Evolutionary conservation across 2,329 filamentous ascomycete genomes (phyloP), one percentile per base, ranked within the genome.

Genomic region (Dactylellina haptotyla): DNA sequence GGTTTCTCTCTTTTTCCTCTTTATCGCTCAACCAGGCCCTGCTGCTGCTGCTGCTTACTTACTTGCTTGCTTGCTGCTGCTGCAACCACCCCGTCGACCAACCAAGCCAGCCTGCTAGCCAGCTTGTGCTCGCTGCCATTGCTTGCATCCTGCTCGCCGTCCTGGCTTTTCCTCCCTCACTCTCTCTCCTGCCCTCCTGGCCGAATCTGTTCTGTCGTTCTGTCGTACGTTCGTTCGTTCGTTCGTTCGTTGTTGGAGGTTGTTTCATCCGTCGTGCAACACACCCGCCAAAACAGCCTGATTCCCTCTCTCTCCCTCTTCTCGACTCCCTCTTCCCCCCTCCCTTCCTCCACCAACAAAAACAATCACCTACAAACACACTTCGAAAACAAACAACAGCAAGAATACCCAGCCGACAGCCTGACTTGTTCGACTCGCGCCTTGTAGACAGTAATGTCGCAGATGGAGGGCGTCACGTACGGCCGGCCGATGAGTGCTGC

Each of bases 401-500:
- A 30, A 28, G 57, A 26, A 25, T 16, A 25, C 18, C 26, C 14
- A 14, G 12, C 18, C 26, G 32, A 39, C 51, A 53, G 2, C n/a
- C 45, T n/a, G n/a, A n/a, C n/a, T n/a, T n/a, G n/a, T n/a, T n/a
- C n/a, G n/a, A n/a, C n/a, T n/a, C n/a, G n/a, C n/a, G n/a, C n/a
- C n/a, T n/a, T n/a, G n/a, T n/a, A n/a, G n/a, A n/a, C n/a, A n/a
- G n/a, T n/a, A 23, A 37, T 28, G 41, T 71, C 41, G 23, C 59
- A 57, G 48, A 67, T 69, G 70, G 63, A 63, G 41, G 50, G 53
- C 45, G 30, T 54, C 18, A 14, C 54, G 4, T 67, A 69, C 45
- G 37, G 23, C 39, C 62, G 70, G 16, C 70, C 70, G 26, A 66
- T 66, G 48, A 75, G 56, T 39, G 62, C 70, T 20, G 63, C 70